phyloP scores from a whole-genome alignment of 305 asterid genomes.

The Rubia peregrina region DNA sequence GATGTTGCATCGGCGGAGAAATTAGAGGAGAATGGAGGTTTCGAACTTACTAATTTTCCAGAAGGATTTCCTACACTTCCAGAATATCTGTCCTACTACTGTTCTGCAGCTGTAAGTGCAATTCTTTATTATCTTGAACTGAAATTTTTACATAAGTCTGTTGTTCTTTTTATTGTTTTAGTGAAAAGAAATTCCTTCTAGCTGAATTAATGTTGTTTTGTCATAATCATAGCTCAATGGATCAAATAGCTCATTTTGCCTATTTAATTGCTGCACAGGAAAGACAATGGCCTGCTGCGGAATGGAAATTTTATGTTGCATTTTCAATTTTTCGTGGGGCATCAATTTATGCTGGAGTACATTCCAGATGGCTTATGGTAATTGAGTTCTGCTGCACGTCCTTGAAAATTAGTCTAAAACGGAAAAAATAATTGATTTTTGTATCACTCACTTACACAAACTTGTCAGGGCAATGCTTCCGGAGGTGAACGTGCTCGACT shows the following conservation, averaged over 20 bases:
- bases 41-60: slow-evolving; percentile 54
- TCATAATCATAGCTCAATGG: not conserved
- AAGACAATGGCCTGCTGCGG: slow-evolving; percentile 77
- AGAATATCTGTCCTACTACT: slow-evolving; percentile 65
- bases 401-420: not conserved
- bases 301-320: slow-evolving; percentile 89
- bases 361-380: slow-evolving; percentile 85
- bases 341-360: slow-evolving; percentile 84
- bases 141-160: not conserved
- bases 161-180: not conserved
- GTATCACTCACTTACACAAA: slow-evolving; percentile 16
- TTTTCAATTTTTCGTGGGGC: slow-evolving; percentile 91
- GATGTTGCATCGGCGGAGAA: slow-evolving; percentile 40
- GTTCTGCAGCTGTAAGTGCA: slow-evolving; percentile 66
- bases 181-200: not conserved
- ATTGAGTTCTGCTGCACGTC: not conserved
- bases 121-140: not conserved
- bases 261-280: slow-evolving; percentile 43
- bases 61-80: slow-evolving; percentile 77
- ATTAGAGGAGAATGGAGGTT: slow-evolving; percentile 46
- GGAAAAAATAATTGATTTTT: not conserved
- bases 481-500: slow-evolving; percentile 86
- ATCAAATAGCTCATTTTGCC: slow-evolving; percentile 12
- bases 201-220: not conserved
- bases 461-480: slow-evolving; percentile 80